Percentiles rank a stretch among this genome's conserved stretches.
Conservation (phyloP, 179 eudicot species). For the Beta macrorhiza region DNA sequence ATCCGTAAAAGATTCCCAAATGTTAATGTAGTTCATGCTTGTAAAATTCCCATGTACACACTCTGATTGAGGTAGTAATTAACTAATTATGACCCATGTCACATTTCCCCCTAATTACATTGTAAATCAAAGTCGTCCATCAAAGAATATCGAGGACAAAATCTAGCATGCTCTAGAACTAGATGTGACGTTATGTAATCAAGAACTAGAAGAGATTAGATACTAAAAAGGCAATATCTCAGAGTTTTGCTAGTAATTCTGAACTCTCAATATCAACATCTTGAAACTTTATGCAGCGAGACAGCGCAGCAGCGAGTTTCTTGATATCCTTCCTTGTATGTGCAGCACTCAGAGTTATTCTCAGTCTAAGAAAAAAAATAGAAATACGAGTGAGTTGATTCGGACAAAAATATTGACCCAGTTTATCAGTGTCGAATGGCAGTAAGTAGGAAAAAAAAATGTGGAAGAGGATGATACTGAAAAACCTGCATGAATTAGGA, state of each 20-base stretch:
- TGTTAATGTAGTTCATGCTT: not conserved
- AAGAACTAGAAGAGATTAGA: not conserved
- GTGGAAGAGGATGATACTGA: not conserved
- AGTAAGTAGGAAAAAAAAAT: not conserved
- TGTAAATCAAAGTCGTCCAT: not conserved
- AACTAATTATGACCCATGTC: not conserved
- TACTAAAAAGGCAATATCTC: constrained; percentile 10
- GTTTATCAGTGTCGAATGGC: not conserved
- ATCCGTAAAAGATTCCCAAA: not conserved
- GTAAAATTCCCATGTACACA: not conserved
- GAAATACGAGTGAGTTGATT: not conserved
- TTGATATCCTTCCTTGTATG: constrained; percentile 69
- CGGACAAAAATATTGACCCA: too few species aligned
- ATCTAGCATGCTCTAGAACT: not conserved
- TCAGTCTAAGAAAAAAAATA: constrained; percentile 40
- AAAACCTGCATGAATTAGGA: constrained; percentile 94
- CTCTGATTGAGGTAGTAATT: too few species aligned
- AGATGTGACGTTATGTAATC: not conserved
- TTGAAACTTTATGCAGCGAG: constrained; percentile 56
- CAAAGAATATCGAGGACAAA: not conserved
- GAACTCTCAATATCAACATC: constrained; percentile 38
- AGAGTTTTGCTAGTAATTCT: constrained; percentile 50
- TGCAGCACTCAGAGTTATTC: constrained; percentile 78
- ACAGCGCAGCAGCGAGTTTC: constrained; percentile 61
- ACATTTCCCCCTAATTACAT: not conserved